These are phyloP conservation scores for Beta macrorhiza DNA, from an alignment of 179 eudicot genomes.

Conservation along the genomic window DNA sequence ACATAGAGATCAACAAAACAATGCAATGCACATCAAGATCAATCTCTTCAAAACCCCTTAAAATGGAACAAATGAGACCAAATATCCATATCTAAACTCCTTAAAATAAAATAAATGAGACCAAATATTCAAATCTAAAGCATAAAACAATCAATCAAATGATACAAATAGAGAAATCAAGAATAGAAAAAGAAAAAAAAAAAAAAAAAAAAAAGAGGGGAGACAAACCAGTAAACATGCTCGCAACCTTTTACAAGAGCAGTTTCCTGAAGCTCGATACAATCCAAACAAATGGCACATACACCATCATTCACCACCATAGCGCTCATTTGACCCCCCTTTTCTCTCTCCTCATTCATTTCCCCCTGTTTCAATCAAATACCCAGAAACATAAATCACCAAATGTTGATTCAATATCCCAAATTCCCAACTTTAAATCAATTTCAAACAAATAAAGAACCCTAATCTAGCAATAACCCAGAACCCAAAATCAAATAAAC, in stretches of 20 bases:
- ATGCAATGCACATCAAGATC: background rate
- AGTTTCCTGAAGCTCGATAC: slow-evolving; percentile 70
- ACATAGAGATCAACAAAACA: background rate
- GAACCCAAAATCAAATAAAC: background rate
- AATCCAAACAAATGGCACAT: slow-evolving; percentile 86
- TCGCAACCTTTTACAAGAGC: slow-evolving; percentile 99
- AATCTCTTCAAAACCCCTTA: background rate
- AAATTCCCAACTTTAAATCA: slow-evolving; percentile 1
- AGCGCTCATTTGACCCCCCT: slow-evolving; percentile 15
- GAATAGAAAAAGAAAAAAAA: background rate
- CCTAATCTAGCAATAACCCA: background rate
- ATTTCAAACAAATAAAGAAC: background rate
- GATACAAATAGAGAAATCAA: background rate
- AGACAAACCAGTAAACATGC: slow-evolving; percentile 97
- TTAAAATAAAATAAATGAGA: too few relatives aligned
- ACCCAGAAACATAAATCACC: background rate
- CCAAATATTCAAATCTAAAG: background rate
- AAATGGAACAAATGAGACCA: background rate
- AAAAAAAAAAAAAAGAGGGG: slow-evolving; percentile 5
- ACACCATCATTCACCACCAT: slow-evolving; percentile 48
- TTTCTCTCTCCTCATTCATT: slow-evolving; percentile 42
- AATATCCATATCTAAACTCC: background rate
- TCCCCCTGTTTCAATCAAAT: slow-evolving; percentile 33
- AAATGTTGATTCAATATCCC: background rate
- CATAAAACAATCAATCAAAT: background rate